phyloP scores from a whole-genome alignment of 2,329 filamentous ascomycete genomes.

The Fusarium caatingaense region DNA sequence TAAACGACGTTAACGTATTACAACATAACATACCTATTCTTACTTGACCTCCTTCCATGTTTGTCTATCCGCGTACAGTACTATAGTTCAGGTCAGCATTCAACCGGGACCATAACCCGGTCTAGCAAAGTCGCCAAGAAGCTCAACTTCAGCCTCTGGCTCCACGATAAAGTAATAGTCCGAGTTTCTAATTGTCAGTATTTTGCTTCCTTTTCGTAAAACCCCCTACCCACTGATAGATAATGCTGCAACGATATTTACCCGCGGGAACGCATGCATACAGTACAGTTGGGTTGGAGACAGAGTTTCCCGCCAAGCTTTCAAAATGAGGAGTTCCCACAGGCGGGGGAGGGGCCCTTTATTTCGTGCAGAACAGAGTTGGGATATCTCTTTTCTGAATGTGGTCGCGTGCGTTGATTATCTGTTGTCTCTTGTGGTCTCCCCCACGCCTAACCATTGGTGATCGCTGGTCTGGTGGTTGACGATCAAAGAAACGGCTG shows the following conservation, averaged over 20 bases:
- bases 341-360: slow-evolving; percentile 23
- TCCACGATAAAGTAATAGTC: slow-evolving; percentile 10
- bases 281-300: neutral
- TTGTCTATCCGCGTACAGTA: too few species aligned
- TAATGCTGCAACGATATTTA: neutral
- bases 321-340: slow-evolving; percentile 1
- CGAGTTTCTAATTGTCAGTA: slow-evolving; percentile 23
- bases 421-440: too few species aligned
- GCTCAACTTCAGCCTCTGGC: neutral
- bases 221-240: neutral
- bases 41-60: too few species aligned
- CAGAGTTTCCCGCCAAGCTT: slow-evolving; percentile 31
- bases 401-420: slow-evolving; percentile 29
- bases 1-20: slow-evolving; percentile 18
- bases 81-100: too few species aligned
- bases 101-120: too few species aligned
- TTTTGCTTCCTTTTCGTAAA: slow-evolving; percentile 1
- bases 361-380: slow-evolving; percentile 2
- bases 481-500: slow-evolving; percentile 8
- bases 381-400: slow-evolving; percentile 14
- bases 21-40: neutral
- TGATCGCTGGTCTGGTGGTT: neutral
- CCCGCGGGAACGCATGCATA: slow-evolving; percentile 5
- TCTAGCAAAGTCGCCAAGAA: too few species aligned
- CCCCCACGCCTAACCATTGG: too few species aligned